Conservation (phyloP, 306 rosid genomes). For the Bauhinia variegata region DNA sequence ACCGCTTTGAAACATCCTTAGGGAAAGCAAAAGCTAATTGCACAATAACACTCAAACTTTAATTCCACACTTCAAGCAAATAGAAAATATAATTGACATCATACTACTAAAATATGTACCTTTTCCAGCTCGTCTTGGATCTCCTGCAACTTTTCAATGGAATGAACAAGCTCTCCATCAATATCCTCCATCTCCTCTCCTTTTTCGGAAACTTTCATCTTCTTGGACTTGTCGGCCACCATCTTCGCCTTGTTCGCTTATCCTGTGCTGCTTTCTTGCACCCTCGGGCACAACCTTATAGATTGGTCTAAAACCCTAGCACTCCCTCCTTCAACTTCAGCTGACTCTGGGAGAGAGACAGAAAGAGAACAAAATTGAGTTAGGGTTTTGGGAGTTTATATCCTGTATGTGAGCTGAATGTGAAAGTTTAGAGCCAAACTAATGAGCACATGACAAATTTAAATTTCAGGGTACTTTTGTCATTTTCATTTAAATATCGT, state of each 20-base stretch:
- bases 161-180: constrained; percentile 73
- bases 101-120: constrained; percentile 38
- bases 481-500: no score
- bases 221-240: constrained; percentile 75
- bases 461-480: no score
- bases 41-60: neutral
- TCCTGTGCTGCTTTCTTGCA: neutral
- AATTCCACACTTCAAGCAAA: neutral
- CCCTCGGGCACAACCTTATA: neutral
- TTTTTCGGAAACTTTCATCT: constrained; percentile 56
- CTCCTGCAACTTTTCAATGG: constrained; percentile 86
- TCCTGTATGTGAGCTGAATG: neutral
- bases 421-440: no score
- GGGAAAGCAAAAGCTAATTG: neutral
- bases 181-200: constrained; percentile 54
- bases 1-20: neutral
- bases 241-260: constrained; percentile 40
- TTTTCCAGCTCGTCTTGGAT: constrained; percentile 91
- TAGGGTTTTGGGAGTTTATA: constrained; percentile 75
- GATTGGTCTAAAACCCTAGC: constrained; percentile 65
- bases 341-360: neutral
- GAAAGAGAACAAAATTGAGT: constrained; percentile 9
- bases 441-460: no score
- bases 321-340: constrained; percentile 13
- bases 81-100: neutral